Evolutionary conservation across 2,329 filamentous ascomycete genomes (phyloP), one percentile per base, ranked within the genome.

Genomic region (Paraphoma sp.): DNA sequence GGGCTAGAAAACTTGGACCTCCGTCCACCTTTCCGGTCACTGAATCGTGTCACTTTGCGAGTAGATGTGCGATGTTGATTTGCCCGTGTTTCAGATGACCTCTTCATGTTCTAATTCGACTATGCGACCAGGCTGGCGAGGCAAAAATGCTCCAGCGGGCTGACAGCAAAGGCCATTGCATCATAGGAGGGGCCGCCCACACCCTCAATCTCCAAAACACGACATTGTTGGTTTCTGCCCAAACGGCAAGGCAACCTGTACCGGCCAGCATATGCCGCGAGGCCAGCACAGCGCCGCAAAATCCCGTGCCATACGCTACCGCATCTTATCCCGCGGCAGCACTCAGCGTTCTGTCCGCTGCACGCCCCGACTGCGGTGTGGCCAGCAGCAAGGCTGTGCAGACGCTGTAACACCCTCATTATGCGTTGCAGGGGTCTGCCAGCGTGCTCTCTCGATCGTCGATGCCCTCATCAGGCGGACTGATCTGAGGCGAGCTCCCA

Each of bases 1-100:
- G 63, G 65, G 65, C 70, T 72, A 70, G 70, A 74, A 73, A 69
- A 64, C 68, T 62, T 67, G 67, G 60, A 58, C 57, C 42, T 41
- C 48, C 40, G 40, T 53, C 56, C 45, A 52, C 53, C 49, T 53
- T 46, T 51, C 56, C 42, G 47, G 51, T 45, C 57, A 51, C 56
- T 65, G 68, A 71, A 62, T 72, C 69, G 66, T 68, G 63, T 62
- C 63, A 59, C 63, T 54, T 60, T 36, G 48, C 41, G 23, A 51
- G 29, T 48, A 61, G 48, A 48, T 43, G 46, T 49, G 45, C 41
- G 46, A 54, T 38, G 18, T 47, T 52, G 23, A 51, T 56, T 53
- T 55, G 52, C 28, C 43, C 30, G 48, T 48, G 54, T 60, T 61
- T 56, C 54, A 56, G 53, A 48, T 28, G 14, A 31, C 17, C 18